phyloP scores from a whole-genome alignment of 1,284 basidiomycete species.

The Dichomitus squalens region DNA sequence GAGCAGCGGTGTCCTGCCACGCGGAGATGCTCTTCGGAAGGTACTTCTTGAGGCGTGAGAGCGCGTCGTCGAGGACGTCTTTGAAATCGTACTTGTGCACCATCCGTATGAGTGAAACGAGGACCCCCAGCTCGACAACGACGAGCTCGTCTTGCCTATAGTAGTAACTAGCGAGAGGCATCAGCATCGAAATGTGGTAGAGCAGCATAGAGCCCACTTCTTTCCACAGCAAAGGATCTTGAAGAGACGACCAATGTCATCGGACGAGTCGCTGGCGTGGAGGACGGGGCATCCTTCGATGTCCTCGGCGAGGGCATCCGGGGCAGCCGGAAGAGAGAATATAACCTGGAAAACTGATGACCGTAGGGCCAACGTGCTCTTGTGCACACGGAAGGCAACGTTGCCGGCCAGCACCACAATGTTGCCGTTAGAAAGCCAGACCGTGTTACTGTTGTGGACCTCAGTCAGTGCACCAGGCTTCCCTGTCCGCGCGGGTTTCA shows the following conservation, averaged over 20 bases:
- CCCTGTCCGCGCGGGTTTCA: no score
- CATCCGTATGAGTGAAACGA: constrained; percentile 9
- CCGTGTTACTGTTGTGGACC: no score
- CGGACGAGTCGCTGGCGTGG: background rate
- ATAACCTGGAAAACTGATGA: background rate
- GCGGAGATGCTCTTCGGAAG: background rate
- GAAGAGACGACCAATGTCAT: background rate
- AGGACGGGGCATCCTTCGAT: background rate
- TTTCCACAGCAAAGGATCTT: background rate
- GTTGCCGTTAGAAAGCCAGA: constrained; percentile 2
- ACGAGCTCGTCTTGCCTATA: background rate
- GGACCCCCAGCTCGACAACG: background rate
- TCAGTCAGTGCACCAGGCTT: no score
- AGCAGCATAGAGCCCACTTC: constrained; percentile 7
- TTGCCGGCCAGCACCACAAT: constrained; percentile 1
- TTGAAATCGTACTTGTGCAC: constrained; percentile 15
- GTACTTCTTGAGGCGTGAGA: constrained; percentile 10
- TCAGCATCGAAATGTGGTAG: no score
- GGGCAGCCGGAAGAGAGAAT: background rate
- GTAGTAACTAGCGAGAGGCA: constrained; percentile 3
- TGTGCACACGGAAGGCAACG: constrained; percentile 2
- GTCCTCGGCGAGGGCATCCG: background rate
- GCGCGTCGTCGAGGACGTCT: constrained; percentile 6
- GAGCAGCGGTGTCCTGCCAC: background rate
- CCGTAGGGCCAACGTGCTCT: background rate